Evolutionary conservation across 768 basidiomycete species (phyloP), one percentile per base, ranked within the genome.

Genomic region (Lactarius quietus): DNA sequence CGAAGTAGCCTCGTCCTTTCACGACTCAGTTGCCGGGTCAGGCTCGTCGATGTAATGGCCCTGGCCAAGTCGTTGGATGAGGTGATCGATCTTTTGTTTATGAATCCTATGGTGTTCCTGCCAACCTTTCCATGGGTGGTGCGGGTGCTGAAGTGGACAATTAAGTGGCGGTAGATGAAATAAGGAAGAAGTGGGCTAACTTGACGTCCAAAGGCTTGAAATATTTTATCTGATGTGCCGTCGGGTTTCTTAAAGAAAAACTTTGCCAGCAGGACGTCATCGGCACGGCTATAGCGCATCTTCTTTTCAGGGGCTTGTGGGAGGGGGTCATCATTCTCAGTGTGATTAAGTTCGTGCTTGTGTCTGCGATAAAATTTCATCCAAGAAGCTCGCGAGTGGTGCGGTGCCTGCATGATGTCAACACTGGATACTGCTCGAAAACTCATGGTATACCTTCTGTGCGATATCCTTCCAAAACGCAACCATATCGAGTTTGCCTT

Each of bases 121-220:
- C 92, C 92, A 94, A 17, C 92, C 92, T 74, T 94, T 94, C 92
- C 92, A 94, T 3, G 92, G 92, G 78, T 94, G 92, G 73, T 93
- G 90, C 2, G 91, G 85, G 74, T 93, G 82, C 92, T 94, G 70
- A 35, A 59, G 15, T 26, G 33, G 20, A 67, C 60, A 56, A 58
- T 26, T 64, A 43, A 45, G 20, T 7, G 51, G 26, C 29, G 35
- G 29, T 36, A 29, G 39, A 33, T 15, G 20, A 3, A 53, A 36
- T 23, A 63, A 26, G 20, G 3, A 43, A 64, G 23, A 28, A 59
- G 67, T 57, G 59, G 41, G 73, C 84, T 66, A 68, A 92, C 92
- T 78, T 79, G 63, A 63, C 86, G 81, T 15, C 85, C 92, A 74
- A 94, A 94, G 0, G 81, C 81, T 72, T 93, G 92, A 72, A 94